Percentiles rank a stretch among this genome's conserved stretches.
These are phyloP conservation scores for Zalaria obscura DNA, from an alignment of 2,329 filamentous ascomycete species.

Conservation along the genomic window DNA sequence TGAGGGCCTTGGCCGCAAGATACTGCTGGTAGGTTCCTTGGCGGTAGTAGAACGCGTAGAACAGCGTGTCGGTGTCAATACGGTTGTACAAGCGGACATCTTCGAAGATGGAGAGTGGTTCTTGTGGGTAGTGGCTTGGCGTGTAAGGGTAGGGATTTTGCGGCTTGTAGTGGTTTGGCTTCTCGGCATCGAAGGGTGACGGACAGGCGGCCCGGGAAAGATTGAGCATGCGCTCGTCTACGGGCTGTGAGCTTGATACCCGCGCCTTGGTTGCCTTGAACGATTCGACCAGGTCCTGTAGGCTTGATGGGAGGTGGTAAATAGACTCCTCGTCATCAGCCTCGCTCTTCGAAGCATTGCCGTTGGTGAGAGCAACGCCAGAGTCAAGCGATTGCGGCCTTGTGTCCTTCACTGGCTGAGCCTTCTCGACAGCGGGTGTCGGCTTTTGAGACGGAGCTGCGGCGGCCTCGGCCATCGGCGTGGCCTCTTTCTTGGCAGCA, in stretches of 20 bases:
- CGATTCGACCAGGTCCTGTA: conserved; percentile 82
- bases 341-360: conserved; percentile 34
- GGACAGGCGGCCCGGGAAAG: conserved; percentile 62
- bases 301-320: conserved; percentile 77
- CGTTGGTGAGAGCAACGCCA: conserved; percentile 32
- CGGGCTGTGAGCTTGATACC: conserved; percentile 43
- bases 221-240: conserved; percentile 60
- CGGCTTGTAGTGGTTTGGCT: conserved; percentile 71
- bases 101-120: conserved; percentile 82
- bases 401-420: conserved; percentile 10
- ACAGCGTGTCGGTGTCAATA: conserved; percentile 90
- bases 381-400: conserved; percentile 18
- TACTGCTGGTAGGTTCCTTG: conserved; percentile 94
- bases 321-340: conserved; percentile 59
- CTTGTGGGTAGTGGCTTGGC: conserved; percentile 76
- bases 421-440: conserved; percentile 8
- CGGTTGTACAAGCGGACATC: conserved; percentile 75
- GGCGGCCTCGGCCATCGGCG: conserved; percentile 2
- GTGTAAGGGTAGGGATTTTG: conserved; percentile 62
- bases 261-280: conserved; percentile 73
- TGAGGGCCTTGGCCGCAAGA: conserved; percentile 87
- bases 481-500: conserved; percentile 8
- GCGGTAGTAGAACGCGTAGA: conserved; percentile 98
- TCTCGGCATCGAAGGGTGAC: conserved; percentile 64
- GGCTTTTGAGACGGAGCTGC: conserved; percentile 1